phyloP scores from a whole-genome alignment of 2,329 filamentous ascomycete genomes.

The Pestalotiopsis sp. region DNA sequence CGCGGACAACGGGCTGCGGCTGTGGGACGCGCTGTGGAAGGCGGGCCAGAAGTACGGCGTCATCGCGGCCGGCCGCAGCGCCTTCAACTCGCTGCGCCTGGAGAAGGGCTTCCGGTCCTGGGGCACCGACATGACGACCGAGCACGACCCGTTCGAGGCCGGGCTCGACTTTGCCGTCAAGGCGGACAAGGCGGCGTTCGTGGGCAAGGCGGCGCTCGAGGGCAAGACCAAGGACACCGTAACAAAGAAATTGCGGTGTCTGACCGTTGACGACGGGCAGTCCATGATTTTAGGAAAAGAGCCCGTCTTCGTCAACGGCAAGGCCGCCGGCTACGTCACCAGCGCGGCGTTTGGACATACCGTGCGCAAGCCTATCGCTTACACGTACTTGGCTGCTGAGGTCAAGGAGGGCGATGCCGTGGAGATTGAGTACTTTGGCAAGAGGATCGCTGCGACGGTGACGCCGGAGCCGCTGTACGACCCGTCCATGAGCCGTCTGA shows the following conservation, averaged over 20 bases:
- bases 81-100: conserved; percentile 59
- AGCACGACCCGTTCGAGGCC: conserved; percentile 62
- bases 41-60: conserved; percentile 57
- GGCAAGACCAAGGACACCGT: conserved; percentile 37
- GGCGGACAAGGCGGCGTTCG: conserved; percentile 46
- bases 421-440: conserved; percentile 65
- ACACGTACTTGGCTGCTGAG: conserved; percentile 54
- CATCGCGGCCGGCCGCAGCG: conserved; percentile 58
- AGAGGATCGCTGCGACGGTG: conserved; percentile 54
- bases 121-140: conserved; percentile 60
- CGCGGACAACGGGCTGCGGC: conserved; percentile 56
- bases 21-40: conserved; percentile 61
- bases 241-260: conserved; percentile 42
- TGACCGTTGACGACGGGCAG: conserved; percentile 56
- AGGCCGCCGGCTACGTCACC: conserved; percentile 58
- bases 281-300: conserved; percentile 65
- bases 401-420: conserved; percentile 50
- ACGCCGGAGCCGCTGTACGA: conserved; percentile 50
- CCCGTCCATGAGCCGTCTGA: conserved; percentile 22
- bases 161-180: conserved; percentile 55
- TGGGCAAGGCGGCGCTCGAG: conserved; percentile 53
- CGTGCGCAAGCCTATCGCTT: conserved; percentile 59
- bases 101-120: conserved; percentile 62
- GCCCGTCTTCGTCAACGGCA: conserved; percentile 53
- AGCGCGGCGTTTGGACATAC: conserved; percentile 63